These are phyloP conservation scores for Dalbergia oliveri DNA, from an alignment of 306 rosid species.

Conservation along the genomic window DNA sequence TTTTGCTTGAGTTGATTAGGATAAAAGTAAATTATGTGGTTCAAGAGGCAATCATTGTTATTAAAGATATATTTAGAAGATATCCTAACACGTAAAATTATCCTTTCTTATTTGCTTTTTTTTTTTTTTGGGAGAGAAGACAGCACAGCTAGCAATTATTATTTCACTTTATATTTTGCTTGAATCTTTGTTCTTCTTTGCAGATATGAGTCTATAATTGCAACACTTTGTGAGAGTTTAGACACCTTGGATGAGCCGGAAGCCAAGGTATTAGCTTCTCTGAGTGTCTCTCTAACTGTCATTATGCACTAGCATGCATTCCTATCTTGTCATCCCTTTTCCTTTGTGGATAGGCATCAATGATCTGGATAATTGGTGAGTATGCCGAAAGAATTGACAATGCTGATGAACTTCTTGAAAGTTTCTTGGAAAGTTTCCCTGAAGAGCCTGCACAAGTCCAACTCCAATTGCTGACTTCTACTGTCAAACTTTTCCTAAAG, in stretches of 20 bases:
- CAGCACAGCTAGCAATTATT: constrained; percentile 22
- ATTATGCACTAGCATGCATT: constrained; percentile 12
- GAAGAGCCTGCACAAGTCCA: constrained; percentile 99
- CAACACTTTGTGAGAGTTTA: constrained; percentile 96
- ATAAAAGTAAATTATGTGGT: constrained; percentile 94
- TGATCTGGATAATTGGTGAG: constrained; percentile 99
- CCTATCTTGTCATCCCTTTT: constrained; percentile 19
- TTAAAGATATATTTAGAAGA: constrained; percentile 96
- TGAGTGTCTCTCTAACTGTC: constrained; percentile 32
- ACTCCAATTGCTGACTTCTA: constrained; percentile 94
- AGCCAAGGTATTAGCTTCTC: constrained; percentile 81
- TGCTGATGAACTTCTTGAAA: constrained; percentile 99
- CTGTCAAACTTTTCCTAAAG: constrained; percentile 98
- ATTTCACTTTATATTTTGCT: constrained; percentile 27
- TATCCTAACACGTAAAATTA: constrained; percentile 88
- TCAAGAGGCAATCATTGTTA: constrained; percentile 95
- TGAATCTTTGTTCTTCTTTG: constrained; percentile 37
- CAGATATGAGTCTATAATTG: constrained; percentile 98
- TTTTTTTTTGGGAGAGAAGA: background rate
- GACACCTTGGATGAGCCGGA: constrained; percentile 99
- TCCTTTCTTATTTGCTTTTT: constrained; percentile 19
- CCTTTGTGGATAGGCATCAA: constrained; percentile 76
- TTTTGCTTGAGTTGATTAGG: constrained; percentile 92
- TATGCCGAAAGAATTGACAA: constrained; percentile 99
- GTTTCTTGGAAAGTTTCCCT: constrained; percentile 87